These are phyloP conservation scores for Proteromonas lacertae DNA, from an alignment of 352 stramenopile genomes.

Conservation along the genomic window DNA sequence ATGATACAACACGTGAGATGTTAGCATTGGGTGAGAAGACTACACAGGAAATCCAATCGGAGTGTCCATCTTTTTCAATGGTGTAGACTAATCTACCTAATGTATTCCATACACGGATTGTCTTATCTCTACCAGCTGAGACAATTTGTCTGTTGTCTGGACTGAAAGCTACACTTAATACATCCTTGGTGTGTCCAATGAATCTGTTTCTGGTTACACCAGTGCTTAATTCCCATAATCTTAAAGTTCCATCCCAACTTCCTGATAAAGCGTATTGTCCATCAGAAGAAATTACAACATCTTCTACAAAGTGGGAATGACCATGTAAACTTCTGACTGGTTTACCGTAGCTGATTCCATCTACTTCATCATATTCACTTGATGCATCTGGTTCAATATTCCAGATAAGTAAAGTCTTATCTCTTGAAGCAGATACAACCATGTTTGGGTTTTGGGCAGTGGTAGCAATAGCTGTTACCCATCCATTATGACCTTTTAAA, in stretches of 20 bases:
- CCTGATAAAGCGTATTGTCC: slow-evolving; percentile 91
- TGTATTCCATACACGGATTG: slow-evolving; percentile 99
- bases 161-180: slow-evolving; percentile 95
- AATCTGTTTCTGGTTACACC: slow-evolving; percentile 91
- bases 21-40: slow-evolving; percentile 76
- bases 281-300: slow-evolving; percentile 95
- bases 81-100: slow-evolving; percentile 95
- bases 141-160: slow-evolving; percentile 97
- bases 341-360: slow-evolving; percentile 60
- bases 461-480: slow-evolving; percentile 73
- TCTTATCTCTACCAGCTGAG: slow-evolving; percentile 88
- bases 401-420: too few species aligned
- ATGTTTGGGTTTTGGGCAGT: slow-evolving; percentile 94
- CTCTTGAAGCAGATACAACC: slow-evolving; percentile 77
- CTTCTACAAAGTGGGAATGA: slow-evolving; percentile 97
- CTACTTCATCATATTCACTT: too few species aligned
- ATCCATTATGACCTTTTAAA: slow-evolving; percentile 32
- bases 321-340: slow-evolving; percentile 70
- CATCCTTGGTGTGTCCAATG: slow-evolving; percentile 96
- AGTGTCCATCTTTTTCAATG: slow-evolving; percentile 86
- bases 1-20: slow-evolving; percentile 84
- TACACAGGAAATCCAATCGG: slow-evolving; percentile 97
- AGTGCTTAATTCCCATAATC: slow-evolving; percentile 96
- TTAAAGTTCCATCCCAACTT: slow-evolving; percentile 92
- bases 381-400: too few species aligned